Evolutionary conservation across 768 basidiomycete genomes (phyloP).

Genomic region (Phallus indusiatus): DNA sequence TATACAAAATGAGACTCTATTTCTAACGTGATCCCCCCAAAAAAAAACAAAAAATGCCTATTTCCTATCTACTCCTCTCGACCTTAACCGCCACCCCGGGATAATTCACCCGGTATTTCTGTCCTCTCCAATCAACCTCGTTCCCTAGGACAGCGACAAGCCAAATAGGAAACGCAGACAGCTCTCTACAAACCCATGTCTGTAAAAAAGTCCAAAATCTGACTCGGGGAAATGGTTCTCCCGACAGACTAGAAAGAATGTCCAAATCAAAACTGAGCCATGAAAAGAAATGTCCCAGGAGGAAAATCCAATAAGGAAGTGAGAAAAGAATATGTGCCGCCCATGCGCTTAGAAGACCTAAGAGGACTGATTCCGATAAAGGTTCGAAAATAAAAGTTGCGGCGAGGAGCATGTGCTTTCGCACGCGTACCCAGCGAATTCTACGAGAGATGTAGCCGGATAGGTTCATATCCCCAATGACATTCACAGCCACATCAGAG

Average conservation of each 20-base stretch:
- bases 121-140: slow-evolving; percentile 83
- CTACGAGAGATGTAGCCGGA: slow-evolving; percentile 80
- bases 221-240: slow-evolving; percentile 43
- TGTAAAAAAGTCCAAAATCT: slow-evolving; percentile 50
- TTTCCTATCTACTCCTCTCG: neutral
- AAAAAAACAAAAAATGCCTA: too few relatives aligned
- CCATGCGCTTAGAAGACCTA: slow-evolving; percentile 53
- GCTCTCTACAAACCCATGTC: slow-evolving; percentile 75
- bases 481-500: slow-evolving; percentile 82
- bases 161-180: slow-evolving; percentile 85
- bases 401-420: slow-evolving; percentile 83
- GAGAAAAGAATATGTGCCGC: slow-evolving; percentile 43
- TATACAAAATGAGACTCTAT: too few relatives aligned
- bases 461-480: slow-evolving; percentile 81
- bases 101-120: slow-evolving; percentile 57
- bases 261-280: slow-evolving; percentile 81
- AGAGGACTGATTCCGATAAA: slow-evolving; percentile 77
- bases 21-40: too few relatives aligned
- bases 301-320: slow-evolving; percentile 44
- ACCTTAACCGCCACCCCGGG: slow-evolving; percentile 56
- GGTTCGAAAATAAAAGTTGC: slow-evolving; percentile 93
- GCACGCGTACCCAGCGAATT: slow-evolving; percentile 93
- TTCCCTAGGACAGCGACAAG: slow-evolving; percentile 70
- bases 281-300: slow-evolving; percentile 46
- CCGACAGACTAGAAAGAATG: slow-evolving; percentile 69